Evolutionary conservation across 768 basidiomycete species (phyloP).

Genomic region (Calocybe cyanea): DNA sequence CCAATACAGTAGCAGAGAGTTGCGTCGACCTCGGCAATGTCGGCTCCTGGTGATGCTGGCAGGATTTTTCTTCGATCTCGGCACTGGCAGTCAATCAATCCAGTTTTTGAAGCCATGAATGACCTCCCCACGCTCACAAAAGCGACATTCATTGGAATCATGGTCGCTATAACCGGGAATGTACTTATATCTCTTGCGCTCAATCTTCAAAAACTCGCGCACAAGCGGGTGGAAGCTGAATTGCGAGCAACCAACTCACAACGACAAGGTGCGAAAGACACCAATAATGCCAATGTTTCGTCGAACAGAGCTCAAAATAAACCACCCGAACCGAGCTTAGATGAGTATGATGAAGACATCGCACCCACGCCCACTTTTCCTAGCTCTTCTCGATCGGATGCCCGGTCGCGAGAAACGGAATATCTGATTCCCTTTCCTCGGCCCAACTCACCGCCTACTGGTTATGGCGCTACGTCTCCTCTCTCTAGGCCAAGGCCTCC

Average conservation of each 20-base stretch:
- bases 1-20: neutral
- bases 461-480: constrained; percentile 12
- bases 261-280: constrained; percentile 1
- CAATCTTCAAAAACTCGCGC: constrained; percentile 91
- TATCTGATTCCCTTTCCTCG: constrained; percentile 14
- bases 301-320: constrained; percentile 1
- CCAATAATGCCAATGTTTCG: neutral
- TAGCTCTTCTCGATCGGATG: neutral
- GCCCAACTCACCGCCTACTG: constrained; percentile 3
- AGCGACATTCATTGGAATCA: constrained; percentile 70
- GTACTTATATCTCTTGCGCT: constrained; percentile 86
- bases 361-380: constrained; percentile 1
- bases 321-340: constrained; percentile 16
- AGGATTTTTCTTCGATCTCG: neutral
- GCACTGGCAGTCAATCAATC: constrained; percentile 6
- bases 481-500: neutral
- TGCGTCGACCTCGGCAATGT: constrained; percentile 5
- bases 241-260: constrained; percentile 14
- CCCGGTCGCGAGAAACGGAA: constrained; percentile 6
- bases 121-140: constrained; percentile 53
- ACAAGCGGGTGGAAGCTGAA: constrained; percentile 57
- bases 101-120: constrained; percentile 19
- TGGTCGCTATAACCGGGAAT: constrained; percentile 80
- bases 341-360: constrained; percentile 25
- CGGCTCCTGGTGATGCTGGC: constrained; percentile 2